phyloP scores from a whole-genome alignment of 257 asterid genomes.

The Penstemon newberryi region DNA sequence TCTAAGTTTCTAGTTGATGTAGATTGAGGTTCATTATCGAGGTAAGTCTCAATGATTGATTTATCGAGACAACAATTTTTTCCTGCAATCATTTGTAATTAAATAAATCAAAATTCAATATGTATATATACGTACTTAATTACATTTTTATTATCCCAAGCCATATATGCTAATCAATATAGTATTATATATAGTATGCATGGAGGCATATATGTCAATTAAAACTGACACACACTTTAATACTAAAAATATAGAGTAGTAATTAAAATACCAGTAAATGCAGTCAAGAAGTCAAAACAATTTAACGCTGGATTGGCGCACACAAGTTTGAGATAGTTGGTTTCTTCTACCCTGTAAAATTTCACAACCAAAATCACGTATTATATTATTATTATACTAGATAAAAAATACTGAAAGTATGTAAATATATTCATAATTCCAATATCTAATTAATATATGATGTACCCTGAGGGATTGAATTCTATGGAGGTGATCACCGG shows the following conservation, averaged over 20 bases:
- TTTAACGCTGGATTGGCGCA: background rate
- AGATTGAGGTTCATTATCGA: slow-evolving; percentile 63
- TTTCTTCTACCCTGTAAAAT: too few relatives aligned
- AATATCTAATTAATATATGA: too few relatives aligned
- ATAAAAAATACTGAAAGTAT: too few relatives aligned
- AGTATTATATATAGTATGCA: background rate
- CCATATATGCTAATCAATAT: too few relatives aligned
- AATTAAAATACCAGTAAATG: too few relatives aligned
- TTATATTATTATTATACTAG: too few relatives aligned
- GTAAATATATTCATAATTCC: too few relatives aligned
- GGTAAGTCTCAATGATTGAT: slow-evolving; percentile 34
- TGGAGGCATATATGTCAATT: slow-evolving; percentile 35
- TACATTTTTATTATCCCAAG: too few relatives aligned
- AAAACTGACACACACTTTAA: slow-evolving; percentile 7
- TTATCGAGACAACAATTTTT: slow-evolving; percentile 61
- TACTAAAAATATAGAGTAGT: too few relatives aligned
- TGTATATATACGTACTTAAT: slow-evolving; percentile 32
- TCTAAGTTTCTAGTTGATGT: slow-evolving; percentile 62
- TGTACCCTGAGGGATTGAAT: too few relatives aligned
- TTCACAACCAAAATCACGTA: too few relatives aligned
- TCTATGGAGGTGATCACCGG: slow-evolving; percentile 17
- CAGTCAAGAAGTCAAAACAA: too few relatives aligned
- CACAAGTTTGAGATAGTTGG: background rate
- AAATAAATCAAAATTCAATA: background rate
- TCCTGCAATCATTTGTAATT: slow-evolving; percentile 37